Conservation (phyloP, 1,284 basidiomycete species). For the Microbotryum intermedium region DNA sequence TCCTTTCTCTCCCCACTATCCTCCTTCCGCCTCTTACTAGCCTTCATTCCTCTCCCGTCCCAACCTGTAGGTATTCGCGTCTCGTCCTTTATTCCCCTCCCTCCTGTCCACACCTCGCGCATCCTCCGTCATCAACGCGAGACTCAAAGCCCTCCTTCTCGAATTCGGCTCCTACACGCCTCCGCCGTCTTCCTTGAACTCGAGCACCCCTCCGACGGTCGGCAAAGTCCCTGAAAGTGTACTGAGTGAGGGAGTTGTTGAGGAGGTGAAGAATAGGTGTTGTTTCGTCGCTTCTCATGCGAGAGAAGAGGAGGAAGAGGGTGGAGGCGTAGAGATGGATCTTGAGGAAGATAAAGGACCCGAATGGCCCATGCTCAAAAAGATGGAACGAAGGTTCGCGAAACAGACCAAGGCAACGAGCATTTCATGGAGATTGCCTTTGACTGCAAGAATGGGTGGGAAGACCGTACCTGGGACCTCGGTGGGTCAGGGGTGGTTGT, state of each 20-base stretch:
- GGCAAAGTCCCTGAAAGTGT: constrained; percentile 60
- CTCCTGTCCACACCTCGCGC: constrained; percentile 74
- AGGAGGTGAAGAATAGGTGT: constrained; percentile 71
- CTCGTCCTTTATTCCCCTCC: constrained; percentile 71
- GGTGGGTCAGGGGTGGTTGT: constrained; percentile 52
- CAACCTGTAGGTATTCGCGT: constrained; percentile 64
- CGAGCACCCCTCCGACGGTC: constrained; percentile 47
- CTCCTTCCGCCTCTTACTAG: background rate
- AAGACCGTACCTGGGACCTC: background rate
- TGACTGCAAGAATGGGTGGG: too few relatives aligned
- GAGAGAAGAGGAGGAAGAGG: background rate
- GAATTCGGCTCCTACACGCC: constrained; percentile 72
- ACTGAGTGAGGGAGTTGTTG: constrained; percentile 61
- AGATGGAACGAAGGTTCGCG: background rate
- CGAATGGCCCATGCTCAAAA: constrained; percentile 20
- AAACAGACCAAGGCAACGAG: background rate
- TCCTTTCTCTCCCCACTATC: background rate
- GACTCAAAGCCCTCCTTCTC: constrained; percentile 66
- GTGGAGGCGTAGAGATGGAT: background rate
- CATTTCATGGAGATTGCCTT: background rate
- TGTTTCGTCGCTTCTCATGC: constrained; percentile 69
- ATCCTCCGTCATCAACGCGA: constrained; percentile 61
- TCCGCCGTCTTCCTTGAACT: constrained; percentile 47
- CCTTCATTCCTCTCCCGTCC: background rate
- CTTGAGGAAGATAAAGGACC: background rate